Conservation (phyloP, 2,329 filamentous ascomycete species). For the Alternaria longipes region DNA sequence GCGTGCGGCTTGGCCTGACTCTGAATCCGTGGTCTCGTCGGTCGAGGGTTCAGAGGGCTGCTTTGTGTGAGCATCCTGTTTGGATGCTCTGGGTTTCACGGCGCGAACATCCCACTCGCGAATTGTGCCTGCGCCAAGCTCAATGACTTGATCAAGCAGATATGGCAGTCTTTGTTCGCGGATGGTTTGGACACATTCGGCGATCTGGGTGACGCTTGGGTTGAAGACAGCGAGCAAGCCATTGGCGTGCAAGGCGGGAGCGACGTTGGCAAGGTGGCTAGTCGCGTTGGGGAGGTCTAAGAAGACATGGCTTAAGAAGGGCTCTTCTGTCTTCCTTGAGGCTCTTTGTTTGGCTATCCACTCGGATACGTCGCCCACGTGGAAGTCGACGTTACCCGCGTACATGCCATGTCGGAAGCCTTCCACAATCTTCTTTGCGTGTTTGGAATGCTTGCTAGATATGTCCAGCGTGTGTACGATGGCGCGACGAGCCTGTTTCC, state of each 20-base stretch:
- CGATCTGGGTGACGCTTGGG: conserved; percentile 81
- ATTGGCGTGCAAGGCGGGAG: conserved; percentile 68
- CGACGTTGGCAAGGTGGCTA: conserved; percentile 59
- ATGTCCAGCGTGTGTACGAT: conserved; percentile 80
- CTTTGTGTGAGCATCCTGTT: conserved; percentile 31
- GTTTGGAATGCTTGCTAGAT: conserved; percentile 67
- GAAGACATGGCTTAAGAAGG: conserved; percentile 76
- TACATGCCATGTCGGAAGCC: conserved; percentile 77
- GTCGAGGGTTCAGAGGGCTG: conserved; percentile 18
- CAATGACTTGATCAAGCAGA: conserved; percentile 67
- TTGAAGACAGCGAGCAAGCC: conserved; percentile 75
- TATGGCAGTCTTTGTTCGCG: conserved; percentile 65
- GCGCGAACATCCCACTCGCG: conserved; percentile 71
- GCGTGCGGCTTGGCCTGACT: conserved; percentile 35
- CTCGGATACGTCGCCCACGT: conserved; percentile 70
- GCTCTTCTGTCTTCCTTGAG: conserved; percentile 47
- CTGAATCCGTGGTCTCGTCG: conserved; percentile 25
- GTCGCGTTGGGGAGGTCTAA: conserved; percentile 76
- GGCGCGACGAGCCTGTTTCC: conserved; percentile 64
- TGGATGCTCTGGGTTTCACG: conserved; percentile 53
- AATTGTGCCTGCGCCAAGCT: conserved; percentile 65
- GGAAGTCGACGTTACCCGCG: conserved; percentile 74
- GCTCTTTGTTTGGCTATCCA: conserved; percentile 66
- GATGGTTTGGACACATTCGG: conserved; percentile 66
- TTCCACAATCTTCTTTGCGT: conserved; percentile 71